A percentile compares a stretch with the other conserved stretches of the same genome.
Evolutionary conservation across 1,139 yeast genomes (phyloP).

Genomic region (Diutina mesorugosa): DNA sequence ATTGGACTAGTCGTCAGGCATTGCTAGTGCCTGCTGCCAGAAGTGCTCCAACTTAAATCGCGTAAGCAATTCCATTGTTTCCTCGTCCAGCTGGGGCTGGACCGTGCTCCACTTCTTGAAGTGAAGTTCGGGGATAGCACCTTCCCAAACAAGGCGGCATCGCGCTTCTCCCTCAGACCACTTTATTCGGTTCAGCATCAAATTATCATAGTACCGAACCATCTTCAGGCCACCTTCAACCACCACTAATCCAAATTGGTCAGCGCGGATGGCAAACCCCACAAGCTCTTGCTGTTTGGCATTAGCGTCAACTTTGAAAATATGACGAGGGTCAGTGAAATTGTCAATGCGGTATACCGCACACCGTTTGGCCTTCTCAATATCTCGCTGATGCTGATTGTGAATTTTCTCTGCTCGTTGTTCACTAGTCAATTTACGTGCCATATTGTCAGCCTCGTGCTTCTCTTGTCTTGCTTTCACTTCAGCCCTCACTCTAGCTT

Average conservation of each 20-base stretch:
- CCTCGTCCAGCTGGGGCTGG: conserved; percentile 38
- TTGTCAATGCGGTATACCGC: conserved; percentile 47
- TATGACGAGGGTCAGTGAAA: conserved; percentile 51
- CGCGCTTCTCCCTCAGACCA: conserved; percentile 51
- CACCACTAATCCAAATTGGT: conserved; percentile 44
- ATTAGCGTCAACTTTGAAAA: conserved; percentile 64
- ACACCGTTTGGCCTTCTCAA: conserved; percentile 35
- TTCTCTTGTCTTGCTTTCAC: conserved; percentile 47
- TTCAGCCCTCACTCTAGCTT: conserved; percentile 54
- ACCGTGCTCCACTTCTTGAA: conserved; percentile 54
- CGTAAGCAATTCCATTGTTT: conserved; percentile 35
- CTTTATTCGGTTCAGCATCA: conserved; percentile 49
- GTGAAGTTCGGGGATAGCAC: conserved; percentile 39
- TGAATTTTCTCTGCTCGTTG: conserved; percentile 38
- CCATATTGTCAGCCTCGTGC: conserved; percentile 53
- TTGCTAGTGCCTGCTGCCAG: conserved; percentile 33
- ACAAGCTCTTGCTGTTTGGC: conserved; percentile 58
- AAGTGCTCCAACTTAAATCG: conserved; percentile 44
- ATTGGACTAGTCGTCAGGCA: neutral
- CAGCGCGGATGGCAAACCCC: conserved; percentile 39
- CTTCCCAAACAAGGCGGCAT: conserved; percentile 64
- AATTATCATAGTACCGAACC: conserved; percentile 46
- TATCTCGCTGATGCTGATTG: conserved; percentile 30
- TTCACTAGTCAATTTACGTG: conserved; percentile 49
- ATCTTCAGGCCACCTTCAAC: conserved; percentile 63